Conservation (phyloP, 2,329 filamentous ascomycete genomes). For the Ustulina deusta region DNA sequence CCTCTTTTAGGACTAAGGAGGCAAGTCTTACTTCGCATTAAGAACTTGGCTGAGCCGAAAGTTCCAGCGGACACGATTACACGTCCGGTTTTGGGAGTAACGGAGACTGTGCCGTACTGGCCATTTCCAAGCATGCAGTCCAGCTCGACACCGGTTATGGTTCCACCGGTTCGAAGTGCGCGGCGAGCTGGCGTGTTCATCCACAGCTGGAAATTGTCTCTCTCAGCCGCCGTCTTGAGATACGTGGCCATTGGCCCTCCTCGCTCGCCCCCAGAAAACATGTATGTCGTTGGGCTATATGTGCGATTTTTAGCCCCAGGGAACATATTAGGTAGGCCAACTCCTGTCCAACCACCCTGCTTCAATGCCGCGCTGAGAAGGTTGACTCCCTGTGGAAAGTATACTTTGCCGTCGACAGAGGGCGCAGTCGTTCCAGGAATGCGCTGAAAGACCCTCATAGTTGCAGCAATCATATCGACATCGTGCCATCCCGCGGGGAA, state of each 20-base stretch:
- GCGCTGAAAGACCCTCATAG: slow-evolving; percentile 71
- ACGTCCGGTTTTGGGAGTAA: slow-evolving; percentile 70
- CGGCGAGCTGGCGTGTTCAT: slow-evolving; percentile 75
- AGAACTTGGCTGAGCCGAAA: slow-evolving; percentile 76
- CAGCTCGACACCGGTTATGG: slow-evolving; percentile 75
- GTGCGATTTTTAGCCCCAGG: slow-evolving; percentile 74
- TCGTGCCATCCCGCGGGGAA: slow-evolving; percentile 79
- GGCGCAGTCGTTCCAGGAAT: slow-evolving; percentile 77
- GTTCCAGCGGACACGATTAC: slow-evolving; percentile 77
- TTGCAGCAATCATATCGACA: slow-evolving; percentile 68
- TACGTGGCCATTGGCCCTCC: slow-evolving; percentile 78
- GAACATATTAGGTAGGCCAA: slow-evolving; percentile 67
- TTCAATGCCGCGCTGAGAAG: slow-evolving; percentile 70
- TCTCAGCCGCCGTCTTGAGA: slow-evolving; percentile 69
- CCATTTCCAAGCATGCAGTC: slow-evolving; percentile 65
- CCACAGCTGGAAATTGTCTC: slow-evolving; percentile 75
- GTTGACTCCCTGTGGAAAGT: slow-evolving; percentile 73
- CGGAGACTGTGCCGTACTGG: slow-evolving; percentile 68
- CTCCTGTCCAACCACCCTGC: slow-evolving; percentile 70
- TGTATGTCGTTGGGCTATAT: slow-evolving; percentile 73
- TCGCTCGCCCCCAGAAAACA: slow-evolving; percentile 74
- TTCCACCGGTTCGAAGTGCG: slow-evolving; percentile 71
- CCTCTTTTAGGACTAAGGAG: background rate
- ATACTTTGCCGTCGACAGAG: slow-evolving; percentile 73
- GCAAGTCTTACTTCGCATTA: slow-evolving; percentile 66